Conservation (phyloP, 2,329 filamentous ascomycete species). For the Ascomycota sp. region DNA sequence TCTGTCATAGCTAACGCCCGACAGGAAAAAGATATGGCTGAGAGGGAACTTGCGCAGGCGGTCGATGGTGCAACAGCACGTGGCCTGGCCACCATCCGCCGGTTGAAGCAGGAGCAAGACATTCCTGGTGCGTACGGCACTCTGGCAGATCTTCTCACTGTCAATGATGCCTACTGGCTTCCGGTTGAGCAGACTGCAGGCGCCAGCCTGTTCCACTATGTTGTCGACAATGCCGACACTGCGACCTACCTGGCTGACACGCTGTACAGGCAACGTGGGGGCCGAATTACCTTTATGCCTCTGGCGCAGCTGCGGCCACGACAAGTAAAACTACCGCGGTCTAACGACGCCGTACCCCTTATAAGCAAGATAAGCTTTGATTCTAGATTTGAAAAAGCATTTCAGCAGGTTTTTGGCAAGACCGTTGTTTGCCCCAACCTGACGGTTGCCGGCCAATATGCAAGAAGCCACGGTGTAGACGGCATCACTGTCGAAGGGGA, state of each 20-base stretch:
- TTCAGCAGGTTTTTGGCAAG: constrained; percentile 87
- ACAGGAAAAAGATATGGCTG: constrained; percentile 54
- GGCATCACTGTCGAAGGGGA: constrained; percentile 91
- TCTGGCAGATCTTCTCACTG: constrained; percentile 75
- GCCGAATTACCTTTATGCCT: constrained; percentile 85
- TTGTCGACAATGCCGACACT: constrained; percentile 79
- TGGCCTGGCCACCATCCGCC: constrained; percentile 67
- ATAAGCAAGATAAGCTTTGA: constrained; percentile 70
- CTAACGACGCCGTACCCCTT: constrained; percentile 69
- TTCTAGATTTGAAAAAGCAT: constrained; percentile 54
- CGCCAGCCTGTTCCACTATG: constrained; percentile 80
- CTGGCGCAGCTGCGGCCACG: constrained; percentile 57
- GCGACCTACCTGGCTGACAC: constrained; percentile 61
- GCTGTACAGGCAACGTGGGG: constrained; percentile 56
- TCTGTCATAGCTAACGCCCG: constrained; percentile 54
- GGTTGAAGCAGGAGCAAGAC: constrained; percentile 56
- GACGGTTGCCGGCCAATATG: constrained; percentile 70
- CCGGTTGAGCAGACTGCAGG: constrained; percentile 87
- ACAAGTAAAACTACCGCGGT: constrained; percentile 55
- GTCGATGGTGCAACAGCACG: constrained; percentile 79
- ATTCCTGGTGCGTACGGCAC: constrained; percentile 81
- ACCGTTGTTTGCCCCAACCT: constrained; percentile 85
- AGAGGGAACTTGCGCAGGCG: constrained; percentile 54
- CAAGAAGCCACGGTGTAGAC: constrained; percentile 73
- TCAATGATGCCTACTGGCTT: constrained; percentile 62